A percentile compares a stretch with the other conserved stretches of the same genome.
Evolutionary conservation across 2,329 filamentous ascomycete genomes (phyloP).

Genomic region (Exophiala viscosa): DNA sequence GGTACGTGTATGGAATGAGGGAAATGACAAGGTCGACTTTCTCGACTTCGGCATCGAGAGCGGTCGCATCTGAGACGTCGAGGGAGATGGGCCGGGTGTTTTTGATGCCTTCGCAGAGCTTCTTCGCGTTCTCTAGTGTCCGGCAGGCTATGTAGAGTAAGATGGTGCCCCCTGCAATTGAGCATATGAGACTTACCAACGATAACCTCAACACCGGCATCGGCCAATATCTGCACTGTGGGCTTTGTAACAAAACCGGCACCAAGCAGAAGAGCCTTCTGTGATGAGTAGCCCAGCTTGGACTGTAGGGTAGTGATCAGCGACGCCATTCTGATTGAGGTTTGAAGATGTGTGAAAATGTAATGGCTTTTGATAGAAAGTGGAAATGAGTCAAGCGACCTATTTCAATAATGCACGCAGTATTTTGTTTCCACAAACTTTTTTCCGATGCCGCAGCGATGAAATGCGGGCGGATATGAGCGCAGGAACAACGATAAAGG

Average conservation of each 20-base stretch:
- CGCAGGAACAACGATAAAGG: too few species aligned
- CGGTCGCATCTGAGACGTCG: slow-evolving; percentile 72
- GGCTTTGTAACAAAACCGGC: slow-evolving; percentile 53
- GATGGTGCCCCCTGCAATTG: too few species aligned
- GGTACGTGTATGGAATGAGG: slow-evolving; percentile 89
- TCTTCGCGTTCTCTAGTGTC: slow-evolving; percentile 72
- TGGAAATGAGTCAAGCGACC: too few species aligned
- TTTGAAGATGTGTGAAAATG: too few species aligned
- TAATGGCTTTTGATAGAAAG: too few species aligned
- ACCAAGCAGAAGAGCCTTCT: slow-evolving; percentile 29
- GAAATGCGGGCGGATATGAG: background rate
- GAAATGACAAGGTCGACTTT: slow-evolving; percentile 76
- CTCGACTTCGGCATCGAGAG: slow-evolving; percentile 74
- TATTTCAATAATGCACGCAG: too few species aligned
- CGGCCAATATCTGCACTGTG: slow-evolving; percentile 58
- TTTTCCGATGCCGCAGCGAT: too few species aligned
- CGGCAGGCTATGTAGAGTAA: slow-evolving; percentile 62
- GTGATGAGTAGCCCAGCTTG: slow-evolving; percentile 21
- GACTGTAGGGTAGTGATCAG: slow-evolving; percentile 20
- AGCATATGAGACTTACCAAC: slow-evolving; percentile 50
- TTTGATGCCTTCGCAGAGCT: slow-evolving; percentile 67
- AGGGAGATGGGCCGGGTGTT: slow-evolving; percentile 74
- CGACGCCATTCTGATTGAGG: background rate
- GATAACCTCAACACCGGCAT: slow-evolving; percentile 61
- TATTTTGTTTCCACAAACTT: too few species aligned